Evolutionary conservation across 441 rosid genomes (phyloP), one percentile per base, ranked within the genome.

Genomic region (Adansonia madagascariensis): DNA sequence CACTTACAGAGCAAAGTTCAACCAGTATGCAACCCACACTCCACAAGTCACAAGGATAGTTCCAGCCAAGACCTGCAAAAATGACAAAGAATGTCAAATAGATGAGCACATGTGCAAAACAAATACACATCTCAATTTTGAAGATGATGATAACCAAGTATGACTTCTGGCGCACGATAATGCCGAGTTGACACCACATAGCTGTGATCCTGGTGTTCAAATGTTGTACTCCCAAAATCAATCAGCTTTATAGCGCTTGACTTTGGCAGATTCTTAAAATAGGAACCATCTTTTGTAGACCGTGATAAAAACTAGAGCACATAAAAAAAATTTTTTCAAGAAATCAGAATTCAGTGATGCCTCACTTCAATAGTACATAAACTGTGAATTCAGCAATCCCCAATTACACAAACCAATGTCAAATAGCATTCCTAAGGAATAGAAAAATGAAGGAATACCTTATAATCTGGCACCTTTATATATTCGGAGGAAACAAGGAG

Each of bases 81-180:
- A 68, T 17, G 17, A 67, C 1, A 41, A 35, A 39, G 39, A 11
- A 15, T 43, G 55, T 65, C 67, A 46, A 71, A 15, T 69, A 61
- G 75, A 66, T 17, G 47, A 31, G 10, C 50, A 50, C 63, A 39
- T 3, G 10, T 47, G 47, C 62, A 31, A 18, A n/a, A 31, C 22
- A 69, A 1, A 8, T 8, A 62, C 31, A 47, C 20, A 35, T 6
- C 44, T 24, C 49, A 35, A 71, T 53, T 5, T 2, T 35, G 75
- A 46, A 69, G 66, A 63, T 39, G n/a, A 41, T 24, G 39, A 77
- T 84, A 83, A 93, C 98, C 98, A 59, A 95, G 80, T 56, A 95
- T 93, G 79, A 95, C 95, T 83, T 95, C 97, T 8, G 98, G 98
- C 8, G 98, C 98, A 15, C 98, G 97, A 76, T 95, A 95, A 86